Evolutionary conservation across 805 yeast species (phyloP).

Genomic region (Myxozyma vanderwaltii): DNA sequence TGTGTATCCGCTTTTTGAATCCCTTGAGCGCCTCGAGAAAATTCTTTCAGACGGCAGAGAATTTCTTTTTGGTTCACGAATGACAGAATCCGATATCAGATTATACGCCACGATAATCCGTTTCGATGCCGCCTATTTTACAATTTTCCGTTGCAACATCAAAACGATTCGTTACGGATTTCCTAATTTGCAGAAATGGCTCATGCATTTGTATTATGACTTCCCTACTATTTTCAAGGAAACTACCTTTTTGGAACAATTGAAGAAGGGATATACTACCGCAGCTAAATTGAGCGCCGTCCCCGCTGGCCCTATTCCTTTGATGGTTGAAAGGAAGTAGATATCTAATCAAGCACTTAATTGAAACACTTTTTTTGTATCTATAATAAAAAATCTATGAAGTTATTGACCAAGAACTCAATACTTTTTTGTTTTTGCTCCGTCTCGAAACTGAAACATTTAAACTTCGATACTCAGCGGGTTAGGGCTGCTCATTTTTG

Average conservation of each 20-base stretch:
- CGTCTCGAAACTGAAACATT: too few relatives aligned
- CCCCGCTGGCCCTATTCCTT: constrained; percentile 84
- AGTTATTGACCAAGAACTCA: too few relatives aligned
- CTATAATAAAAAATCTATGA: not conserved
- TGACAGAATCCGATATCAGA: constrained; percentile 91
- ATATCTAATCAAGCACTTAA: not conserved
- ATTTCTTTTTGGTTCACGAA: constrained; percentile 59
- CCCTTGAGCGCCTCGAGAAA: constrained; percentile 69
- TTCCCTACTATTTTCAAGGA: constrained; percentile 67
- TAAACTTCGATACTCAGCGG: too few relatives aligned
- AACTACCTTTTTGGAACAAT: constrained; percentile 85
- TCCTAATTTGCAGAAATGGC: constrained; percentile 79
- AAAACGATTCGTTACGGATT: constrained; percentile 76
- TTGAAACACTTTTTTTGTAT: not conserved
- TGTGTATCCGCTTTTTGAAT: constrained; percentile 61
- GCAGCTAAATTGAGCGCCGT: constrained; percentile 58
- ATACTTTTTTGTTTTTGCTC: too few relatives aligned
- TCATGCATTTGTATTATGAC: constrained; percentile 80
- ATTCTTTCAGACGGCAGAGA: constrained; percentile 49
- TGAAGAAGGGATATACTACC: constrained; percentile 84
- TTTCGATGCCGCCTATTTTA: constrained; percentile 90
- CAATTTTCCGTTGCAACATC: constrained; percentile 90
- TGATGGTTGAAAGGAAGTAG: constrained; percentile 53
- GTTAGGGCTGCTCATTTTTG: not conserved
- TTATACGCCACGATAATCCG: constrained; percentile 83